A percentile compares a stretch with the other conserved stretches of the same genome.
Conservation (phyloP, 441 rosid genomes). For the Adansonia grandidieri region DNA sequence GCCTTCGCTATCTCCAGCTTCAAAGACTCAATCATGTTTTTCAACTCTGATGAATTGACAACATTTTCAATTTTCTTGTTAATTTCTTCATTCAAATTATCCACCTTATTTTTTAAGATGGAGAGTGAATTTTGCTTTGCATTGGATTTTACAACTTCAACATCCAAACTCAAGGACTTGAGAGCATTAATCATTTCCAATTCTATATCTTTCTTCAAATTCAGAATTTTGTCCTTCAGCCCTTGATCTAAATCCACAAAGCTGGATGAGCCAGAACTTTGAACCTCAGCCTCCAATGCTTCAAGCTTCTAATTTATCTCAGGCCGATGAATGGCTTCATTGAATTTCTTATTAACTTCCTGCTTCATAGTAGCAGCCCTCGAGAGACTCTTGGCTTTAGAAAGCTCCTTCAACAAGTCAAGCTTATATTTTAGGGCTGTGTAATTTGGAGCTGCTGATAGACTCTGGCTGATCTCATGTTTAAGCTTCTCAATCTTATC, state of each 20-base stretch:
- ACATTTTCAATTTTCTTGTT: slow-evolving; percentile 51
- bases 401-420: slow-evolving; percentile 69
- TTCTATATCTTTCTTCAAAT: slow-evolving; percentile 53
- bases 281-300: slow-evolving; percentile 56
- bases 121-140: slow-evolving; percentile 38
- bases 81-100: slow-evolving; percentile 56
- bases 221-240: slow-evolving; percentile 54
- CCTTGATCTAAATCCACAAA: slow-evolving; percentile 56
- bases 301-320: slow-evolving; percentile 69
- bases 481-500: slow-evolving; percentile 70
- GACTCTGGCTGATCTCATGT: slow-evolving; percentile 55
- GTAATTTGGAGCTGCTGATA: slow-evolving; percentile 64
- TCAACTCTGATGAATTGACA: slow-evolving; percentile 58
- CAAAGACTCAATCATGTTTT: slow-evolving; percentile 57
- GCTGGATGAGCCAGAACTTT: slow-evolving; percentile 53
- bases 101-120: slow-evolving; percentile 41
- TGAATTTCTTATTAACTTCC: slow-evolving; percentile 62
- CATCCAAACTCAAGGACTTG: slow-evolving; percentile 64
- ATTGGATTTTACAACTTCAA: slow-evolving; percentile 42
- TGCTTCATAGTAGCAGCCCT: slow-evolving; percentile 49
- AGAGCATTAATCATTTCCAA: slow-evolving; percentile 55
- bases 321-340: slow-evolving; percentile 58
- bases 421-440: slow-evolving; percentile 63
- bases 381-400: slow-evolving; percentile 55
- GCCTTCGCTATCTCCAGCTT: slow-evolving; percentile 69